phyloP scores from a whole-genome alignment of 805 yeast genomes.

The Pichia exigua region DNA sequence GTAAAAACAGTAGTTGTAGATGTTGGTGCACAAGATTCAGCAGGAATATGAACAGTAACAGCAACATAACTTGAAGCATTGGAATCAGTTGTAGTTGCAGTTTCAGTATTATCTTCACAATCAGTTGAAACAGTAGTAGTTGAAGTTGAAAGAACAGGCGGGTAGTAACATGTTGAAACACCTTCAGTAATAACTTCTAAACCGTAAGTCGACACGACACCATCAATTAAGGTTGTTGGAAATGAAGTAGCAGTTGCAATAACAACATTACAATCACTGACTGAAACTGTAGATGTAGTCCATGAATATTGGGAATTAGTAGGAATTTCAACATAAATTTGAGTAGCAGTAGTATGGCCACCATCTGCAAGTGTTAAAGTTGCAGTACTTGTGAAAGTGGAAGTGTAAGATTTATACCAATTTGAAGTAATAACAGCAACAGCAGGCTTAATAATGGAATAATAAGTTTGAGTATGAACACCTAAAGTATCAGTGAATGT shows the following conservation, averaged over 20 bases:
- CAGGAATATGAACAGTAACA: background rate
- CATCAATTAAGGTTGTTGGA: background rate
- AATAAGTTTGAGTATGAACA: constrained; percentile 2
- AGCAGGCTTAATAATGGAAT: constrained; percentile 1
- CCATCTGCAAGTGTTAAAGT: background rate
- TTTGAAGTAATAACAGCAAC: background rate
- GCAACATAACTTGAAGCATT: background rate
- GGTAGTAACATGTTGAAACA: background rate
- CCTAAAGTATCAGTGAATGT: background rate
- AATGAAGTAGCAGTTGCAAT: background rate
- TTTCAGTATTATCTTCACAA: background rate
- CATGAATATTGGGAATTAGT: background rate
- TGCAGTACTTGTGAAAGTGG: constrained; percentile 1
- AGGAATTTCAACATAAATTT: constrained; percentile 4
- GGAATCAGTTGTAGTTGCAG: background rate
- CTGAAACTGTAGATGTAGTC: background rate
- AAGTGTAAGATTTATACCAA: background rate
- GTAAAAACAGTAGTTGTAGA: background rate
- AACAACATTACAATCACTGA: constrained; percentile 1
- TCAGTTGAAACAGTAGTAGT: background rate
- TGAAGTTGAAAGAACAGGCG: background rate
- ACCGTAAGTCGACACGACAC: background rate
- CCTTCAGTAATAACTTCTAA: background rate
- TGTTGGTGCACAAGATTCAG: background rate
- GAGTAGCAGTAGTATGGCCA: constrained; percentile 3